These are phyloP conservation scores for Aspergillus kassunensis DNA, from an alignment of 495 filamentous ascomycete genomes.

Conservation along the genomic window DNA sequence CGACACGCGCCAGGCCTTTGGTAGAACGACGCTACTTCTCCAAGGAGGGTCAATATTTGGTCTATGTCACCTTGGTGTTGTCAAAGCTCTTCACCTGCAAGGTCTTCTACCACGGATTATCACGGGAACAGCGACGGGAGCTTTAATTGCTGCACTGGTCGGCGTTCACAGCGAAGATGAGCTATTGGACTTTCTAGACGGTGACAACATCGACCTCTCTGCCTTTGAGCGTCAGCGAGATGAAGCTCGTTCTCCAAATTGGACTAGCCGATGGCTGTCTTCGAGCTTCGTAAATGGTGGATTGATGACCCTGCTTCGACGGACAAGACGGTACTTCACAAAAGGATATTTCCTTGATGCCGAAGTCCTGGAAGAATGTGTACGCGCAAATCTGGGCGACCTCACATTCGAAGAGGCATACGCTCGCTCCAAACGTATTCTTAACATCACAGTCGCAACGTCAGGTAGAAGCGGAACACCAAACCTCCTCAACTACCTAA, in stretches of 20 bases:
- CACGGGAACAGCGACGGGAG: constrained; percentile 85
- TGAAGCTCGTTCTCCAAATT: constrained; percentile 8
- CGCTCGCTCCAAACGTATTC: constrained; percentile 73
- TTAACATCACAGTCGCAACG: constrained; percentile 89
- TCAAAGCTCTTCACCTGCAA: constrained; percentile 81
- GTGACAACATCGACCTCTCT: constrained; percentile 76
- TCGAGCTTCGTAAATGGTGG: constrained; percentile 31
- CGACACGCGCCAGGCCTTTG: constrained; percentile 87
- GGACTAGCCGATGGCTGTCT: constrained; percentile 17
- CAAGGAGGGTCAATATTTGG: constrained; percentile 94
- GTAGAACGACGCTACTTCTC: constrained; percentile 77
- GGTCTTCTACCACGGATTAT: constrained; percentile 87
- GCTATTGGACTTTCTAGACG: constrained; percentile 67
- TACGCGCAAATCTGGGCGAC: constrained; percentile 80
- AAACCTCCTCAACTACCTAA: constrained; percentile 86
- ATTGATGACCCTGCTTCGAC: constrained; percentile 55
- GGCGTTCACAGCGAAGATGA: constrained; percentile 88
- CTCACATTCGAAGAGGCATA: constrained; percentile 95
- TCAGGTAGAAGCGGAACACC: constrained; percentile 71
- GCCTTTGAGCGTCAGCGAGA: constrained; percentile 57
- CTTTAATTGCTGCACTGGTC: constrained; percentile 85
- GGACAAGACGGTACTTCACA: constrained; percentile 59
- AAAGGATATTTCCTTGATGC: constrained; percentile 85
- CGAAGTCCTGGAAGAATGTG: constrained; percentile 77
- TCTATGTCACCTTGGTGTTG: constrained; percentile 84